These are phyloP conservation scores for Fusarium devonianum DNA, from an alignment of 2,329 filamentous ascomycete species.

Conservation along the genomic window DNA sequence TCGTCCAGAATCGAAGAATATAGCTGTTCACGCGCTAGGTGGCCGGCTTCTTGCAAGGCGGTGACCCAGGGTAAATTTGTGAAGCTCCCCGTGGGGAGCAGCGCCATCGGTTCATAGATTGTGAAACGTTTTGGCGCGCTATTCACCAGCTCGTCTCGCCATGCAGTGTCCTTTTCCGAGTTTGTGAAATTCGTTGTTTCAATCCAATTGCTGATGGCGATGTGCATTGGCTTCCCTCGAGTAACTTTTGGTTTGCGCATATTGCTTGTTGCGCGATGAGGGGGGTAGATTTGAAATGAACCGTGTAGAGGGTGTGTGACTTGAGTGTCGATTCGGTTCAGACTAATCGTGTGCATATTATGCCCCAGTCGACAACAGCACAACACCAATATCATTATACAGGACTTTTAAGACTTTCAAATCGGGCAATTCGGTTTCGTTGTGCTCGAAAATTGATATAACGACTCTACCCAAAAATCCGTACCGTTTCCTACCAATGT, in stretches of 20 bases:
- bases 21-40: conserved; percentile 45
- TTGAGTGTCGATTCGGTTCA: no score
- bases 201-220: conserved; percentile 44
- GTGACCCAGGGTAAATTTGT: conserved; percentile 49
- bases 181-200: conserved; percentile 13
- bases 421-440: neutral
- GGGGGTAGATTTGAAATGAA: conserved; percentile 15
- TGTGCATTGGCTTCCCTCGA: conserved; percentile 44
- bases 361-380: no score
- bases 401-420: no score
- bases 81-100: conserved; percentile 68
- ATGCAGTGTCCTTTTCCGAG: conserved; percentile 13
- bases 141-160: conserved; percentile 45
- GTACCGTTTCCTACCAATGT: conserved; percentile 40
- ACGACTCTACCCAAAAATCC: conserved; percentile 40
- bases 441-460: conserved; percentile 27
- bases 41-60: conserved; percentile 43
- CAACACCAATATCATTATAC: no score
- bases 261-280: no score
- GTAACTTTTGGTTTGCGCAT: conserved; percentile 40
- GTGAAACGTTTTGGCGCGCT: conserved; percentile 65
- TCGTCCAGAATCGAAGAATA: conserved; percentile 58
- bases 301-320: neutral
- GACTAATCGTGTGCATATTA: no score
- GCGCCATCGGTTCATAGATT: conserved; percentile 66